Base-by-base conservation (phyloP, 2,329 filamentous ascomycete species). In the Beauveria australis region DNA sequence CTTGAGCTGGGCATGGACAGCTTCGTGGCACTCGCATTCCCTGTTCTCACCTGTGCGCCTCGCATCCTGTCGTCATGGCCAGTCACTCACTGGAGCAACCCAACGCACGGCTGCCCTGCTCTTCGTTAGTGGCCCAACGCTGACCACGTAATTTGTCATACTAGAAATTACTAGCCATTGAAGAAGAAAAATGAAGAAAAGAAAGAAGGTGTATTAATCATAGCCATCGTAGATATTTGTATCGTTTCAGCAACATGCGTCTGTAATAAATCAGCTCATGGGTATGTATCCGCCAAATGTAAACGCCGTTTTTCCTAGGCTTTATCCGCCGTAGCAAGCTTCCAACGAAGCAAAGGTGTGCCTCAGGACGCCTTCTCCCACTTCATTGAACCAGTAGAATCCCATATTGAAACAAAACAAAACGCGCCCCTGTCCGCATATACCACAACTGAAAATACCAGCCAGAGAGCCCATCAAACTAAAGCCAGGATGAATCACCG, bases 401-500 rank as follows among this genome's bases (percentile, higher is more conserved):
- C 19, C 40, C 22, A 22, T 41, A 37, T 18, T 18, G 26, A 26
- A 41, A 46, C 6, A 53, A 53, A 44, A 26, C 5, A 28, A 48
- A 33, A 54, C 10, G 43, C 51, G 51, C 58, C 51, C 58, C 51
- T 5, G 10, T 54, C 52, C 52, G 10, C 28, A 46, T 56, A 37
- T n/a, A 52, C 14, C 37, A 12, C 47, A 46, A 24, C n/a, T 19
- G 7, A 56, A 61, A 46, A 22, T 26, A 22, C 37, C 60, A 57
- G 28, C 26, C 30, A 53, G 28, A 37, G 22, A 22, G 33, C 19
- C 30, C 60, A 28, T 37, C 30, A 22, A 26, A 49, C 33, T 53
- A 62, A 41, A 54, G 52, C 75, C 74, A 76, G 44, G 74, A 71
- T 53, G 68, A 73, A 16, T 76, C 73, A 41, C 71, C 61, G 28